Evolutionary conservation across 768 basidiomycete genomes (phyloP), one percentile per base, ranked within the genome.

Genomic region (Hypsizygus marmoreus): DNA sequence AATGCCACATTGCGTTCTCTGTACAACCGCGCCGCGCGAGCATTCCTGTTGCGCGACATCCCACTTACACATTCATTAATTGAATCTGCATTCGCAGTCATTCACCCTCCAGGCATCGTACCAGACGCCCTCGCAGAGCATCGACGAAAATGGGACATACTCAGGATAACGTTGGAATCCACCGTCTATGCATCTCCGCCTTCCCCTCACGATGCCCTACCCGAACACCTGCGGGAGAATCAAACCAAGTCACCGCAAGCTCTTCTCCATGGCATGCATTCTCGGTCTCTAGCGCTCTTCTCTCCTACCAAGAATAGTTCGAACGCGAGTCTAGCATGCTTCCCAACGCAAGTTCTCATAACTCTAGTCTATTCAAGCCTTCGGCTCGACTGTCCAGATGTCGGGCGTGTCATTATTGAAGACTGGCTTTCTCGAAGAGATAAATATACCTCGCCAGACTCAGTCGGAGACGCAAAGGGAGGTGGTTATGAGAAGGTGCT

Each of bases 81-180:
- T 20, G 69, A 76, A 32, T 80, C 86, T 6, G 90, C 88, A 0
- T 89, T 91, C 61, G 59, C 77, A 7, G 64, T 88, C 24, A 57
- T 93, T 50, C 73, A 60, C 12, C 70, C 72, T 3, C 80, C 70
- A 4, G 42, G 53, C 24, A 48, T 49, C 6, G 25, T 54, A 6
- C 55, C 62, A 10, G 82, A 82, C 47, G 36, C 55, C 3, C 70
- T 81, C 4, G 70, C 75, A 44, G 67, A 76, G 16, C 70, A 81
- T 49, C 80, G 90, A 13, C 74, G 83, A 45, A 91, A 91, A 69
- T 93, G 91, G 91, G 90, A 93, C 57, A 81, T 93, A 45, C 81
- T 93, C 6, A 78, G 91, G 19, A 85, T 93, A 51, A 92, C 89
- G 0, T 75, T 91, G 43, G 89, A 92, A 60, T 80, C 84, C 1